Percentiles rank a stretch among this genome's conserved stretches.
These are phyloP conservation scores for Detonula confervacea DNA, from an alignment of 352 stramenopile genomes.

Conservation along the genomic window DNA sequence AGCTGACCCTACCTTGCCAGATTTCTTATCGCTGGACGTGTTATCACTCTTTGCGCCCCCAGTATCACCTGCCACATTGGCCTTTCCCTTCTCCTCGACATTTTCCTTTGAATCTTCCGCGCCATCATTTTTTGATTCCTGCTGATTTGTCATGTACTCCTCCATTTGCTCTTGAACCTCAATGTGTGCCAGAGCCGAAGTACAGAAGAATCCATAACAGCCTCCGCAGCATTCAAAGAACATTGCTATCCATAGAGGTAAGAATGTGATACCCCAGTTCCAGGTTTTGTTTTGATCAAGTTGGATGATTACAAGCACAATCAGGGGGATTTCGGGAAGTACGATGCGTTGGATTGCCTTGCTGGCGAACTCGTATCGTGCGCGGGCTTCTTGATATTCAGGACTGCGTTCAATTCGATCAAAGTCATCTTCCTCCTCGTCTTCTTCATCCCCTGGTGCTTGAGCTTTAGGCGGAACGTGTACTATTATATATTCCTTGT, in stretches of 20 bases:
- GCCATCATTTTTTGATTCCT: conserved; percentile 35
- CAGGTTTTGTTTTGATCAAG: conserved; percentile 60
- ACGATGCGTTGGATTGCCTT: conserved; percentile 53
- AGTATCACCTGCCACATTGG: neutral
- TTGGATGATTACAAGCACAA: conserved; percentile 71
- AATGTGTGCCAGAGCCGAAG: conserved; percentile 41
- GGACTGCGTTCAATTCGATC: conserved; percentile 67
- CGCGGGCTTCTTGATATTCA: conserved; percentile 65
- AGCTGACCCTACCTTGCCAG: neutral
- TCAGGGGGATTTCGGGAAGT: conserved; percentile 59
- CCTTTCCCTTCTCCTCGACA: conserved; percentile 10
- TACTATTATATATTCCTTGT: conserved; percentile 68
- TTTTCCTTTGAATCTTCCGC: conserved; percentile 34
- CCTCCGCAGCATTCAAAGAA: conserved; percentile 52
- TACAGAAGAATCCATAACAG: conserved; percentile 63
- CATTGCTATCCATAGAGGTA: conserved; percentile 71
- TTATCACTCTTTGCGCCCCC: conserved; percentile 8
- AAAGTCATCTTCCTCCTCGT: conserved; percentile 51
- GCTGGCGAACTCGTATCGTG: conserved; percentile 50
- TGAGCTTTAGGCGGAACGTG: conserved; percentile 56
- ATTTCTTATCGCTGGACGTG: neutral
- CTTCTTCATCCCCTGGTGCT: conserved; percentile 37
- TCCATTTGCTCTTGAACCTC: conserved; percentile 51
- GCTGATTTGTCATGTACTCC: conserved; percentile 45
- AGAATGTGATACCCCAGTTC: conserved; percentile 71